Percentiles rank a stretch among this genome's conserved stretches.
These are phyloP conservation scores for Suillus bovinus DNA, from an alignment of 768 basidiomycete species.

Conservation along the genomic window DNA sequence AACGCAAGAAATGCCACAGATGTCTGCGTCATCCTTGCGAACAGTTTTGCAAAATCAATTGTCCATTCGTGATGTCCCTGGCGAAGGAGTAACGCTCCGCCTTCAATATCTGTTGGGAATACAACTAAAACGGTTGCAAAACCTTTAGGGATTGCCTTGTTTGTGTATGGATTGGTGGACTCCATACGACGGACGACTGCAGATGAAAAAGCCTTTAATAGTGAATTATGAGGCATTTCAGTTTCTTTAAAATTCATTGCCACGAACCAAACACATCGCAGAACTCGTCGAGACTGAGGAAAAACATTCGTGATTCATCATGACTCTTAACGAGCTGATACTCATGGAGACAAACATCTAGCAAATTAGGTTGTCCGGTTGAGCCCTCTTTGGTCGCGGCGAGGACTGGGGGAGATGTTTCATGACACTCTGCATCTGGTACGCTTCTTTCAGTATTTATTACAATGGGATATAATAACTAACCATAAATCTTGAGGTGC, in stretches of 20 bases:
- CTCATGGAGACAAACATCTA: neutral
- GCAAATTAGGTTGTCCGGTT: neutral
- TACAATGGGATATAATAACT: conserved; percentile 3
- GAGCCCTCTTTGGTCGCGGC: neutral
- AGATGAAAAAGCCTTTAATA: neutral
- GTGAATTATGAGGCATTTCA: neutral
- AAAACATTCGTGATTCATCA: neutral
- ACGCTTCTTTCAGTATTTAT: neutral
- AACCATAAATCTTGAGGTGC: conserved; percentile 45
- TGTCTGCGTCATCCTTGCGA: conserved; percentile 10
- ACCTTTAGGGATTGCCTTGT: conserved; percentile 46
- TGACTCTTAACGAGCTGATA: neutral
- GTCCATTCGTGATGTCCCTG: conserved; percentile 35
- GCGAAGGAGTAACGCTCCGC: conserved; percentile 43
- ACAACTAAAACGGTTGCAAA: conserved; percentile 54
- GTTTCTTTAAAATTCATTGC: neutral
- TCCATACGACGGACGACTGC: neutral
- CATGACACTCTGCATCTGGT: neutral
- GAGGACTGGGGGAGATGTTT: neutral
- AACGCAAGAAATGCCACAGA: conserved; percentile 42
- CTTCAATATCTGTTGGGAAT: conserved; percentile 47
- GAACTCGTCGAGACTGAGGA: neutral
- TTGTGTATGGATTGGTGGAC: neutral
- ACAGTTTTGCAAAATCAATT: conserved; percentile 36
- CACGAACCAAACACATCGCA: neutral